Evolutionary conservation across 306 rosid species (phyloP).

Genomic region (Glycine tomentella): DNA sequence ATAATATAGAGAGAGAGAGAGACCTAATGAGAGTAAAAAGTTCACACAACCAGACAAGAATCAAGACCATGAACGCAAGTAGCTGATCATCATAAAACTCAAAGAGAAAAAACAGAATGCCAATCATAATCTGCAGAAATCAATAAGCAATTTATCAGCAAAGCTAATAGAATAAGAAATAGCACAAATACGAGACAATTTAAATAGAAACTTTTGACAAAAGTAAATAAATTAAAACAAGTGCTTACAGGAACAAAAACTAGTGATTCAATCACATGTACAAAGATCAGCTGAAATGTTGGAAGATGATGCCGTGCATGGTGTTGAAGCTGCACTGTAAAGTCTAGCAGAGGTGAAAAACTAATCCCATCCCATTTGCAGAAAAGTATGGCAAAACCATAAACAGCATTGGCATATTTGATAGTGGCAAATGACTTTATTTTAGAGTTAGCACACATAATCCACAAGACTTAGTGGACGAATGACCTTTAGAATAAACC

Average conservation of each 20-base stretch:
- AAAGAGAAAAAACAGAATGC: constrained; percentile 92
- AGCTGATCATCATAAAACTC: constrained; percentile 98
- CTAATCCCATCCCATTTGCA: constrained; percentile 37
- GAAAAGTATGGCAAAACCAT: constrained; percentile 39
- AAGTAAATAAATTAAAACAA: constrained; percentile 19
- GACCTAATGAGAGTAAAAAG: constrained; percentile 92
- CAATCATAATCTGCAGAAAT: constrained; percentile 93
- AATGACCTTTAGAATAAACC: constrained; percentile 25
- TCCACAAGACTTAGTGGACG: constrained; percentile 32
- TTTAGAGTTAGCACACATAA: constrained; percentile 30
- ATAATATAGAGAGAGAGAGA: constrained; percentile 33
- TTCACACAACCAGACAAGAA: constrained; percentile 97
- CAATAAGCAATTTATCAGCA: constrained; percentile 44
- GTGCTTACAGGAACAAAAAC: constrained; percentile 96
- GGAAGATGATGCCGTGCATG: constrained; percentile 99
- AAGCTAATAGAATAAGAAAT: constrained; percentile 25
- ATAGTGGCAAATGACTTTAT: constrained; percentile 39
- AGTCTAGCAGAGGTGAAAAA: constrained; percentile 46
- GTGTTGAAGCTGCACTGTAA: constrained; percentile 99
- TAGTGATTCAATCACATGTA: constrained; percentile 95
- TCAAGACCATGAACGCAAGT: constrained; percentile 94
- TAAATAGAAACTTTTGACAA: constrained; percentile 4
- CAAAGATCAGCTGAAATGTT: constrained; percentile 91
- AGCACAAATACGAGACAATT: constrained; percentile 10
- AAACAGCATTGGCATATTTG: constrained; percentile 25